Conservation (phyloP, 2,329 filamentous ascomycete genomes). For the Aspergillus sp. region DNA sequence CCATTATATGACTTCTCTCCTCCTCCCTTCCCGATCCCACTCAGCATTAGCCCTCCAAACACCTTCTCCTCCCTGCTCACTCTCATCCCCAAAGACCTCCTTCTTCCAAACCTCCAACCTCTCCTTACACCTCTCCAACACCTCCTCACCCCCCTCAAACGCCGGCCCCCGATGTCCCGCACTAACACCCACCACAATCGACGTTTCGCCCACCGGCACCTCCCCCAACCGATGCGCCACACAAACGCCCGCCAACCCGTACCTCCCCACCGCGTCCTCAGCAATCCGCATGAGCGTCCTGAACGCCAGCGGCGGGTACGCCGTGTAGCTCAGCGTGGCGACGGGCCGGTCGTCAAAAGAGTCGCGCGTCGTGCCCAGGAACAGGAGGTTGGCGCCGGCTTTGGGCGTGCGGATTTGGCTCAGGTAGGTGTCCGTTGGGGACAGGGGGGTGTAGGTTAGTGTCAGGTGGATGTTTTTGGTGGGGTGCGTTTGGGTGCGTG, state of each 20-base stretch:
- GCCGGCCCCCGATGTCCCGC: conserved; percentile 74
- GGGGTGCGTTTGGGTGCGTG: conserved; percentile 24
- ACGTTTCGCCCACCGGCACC: conserved; percentile 87
- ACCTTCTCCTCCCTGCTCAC: conserved; percentile 37
- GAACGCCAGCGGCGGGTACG: conserved; percentile 35
- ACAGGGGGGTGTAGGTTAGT: conserved; percentile 35
- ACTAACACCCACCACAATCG: conserved; percentile 80
- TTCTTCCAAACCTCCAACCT: conserved; percentile 92
- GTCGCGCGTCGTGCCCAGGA: conserved; percentile 40
- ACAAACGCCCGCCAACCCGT: conserved; percentile 63
- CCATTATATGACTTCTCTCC: background rate
- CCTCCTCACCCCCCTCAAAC: conserved; percentile 83
- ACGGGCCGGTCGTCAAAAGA: conserved; percentile 36
- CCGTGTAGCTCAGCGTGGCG: conserved; percentile 38
- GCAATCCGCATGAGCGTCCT: conserved; percentile 35
- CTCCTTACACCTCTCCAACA: conserved; percentile 76
- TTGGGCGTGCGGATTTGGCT: conserved; percentile 31
- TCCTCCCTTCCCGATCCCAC: conserved; percentile 46
- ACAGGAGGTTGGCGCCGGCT: conserved; percentile 40
- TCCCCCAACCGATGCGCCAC: conserved; percentile 77
- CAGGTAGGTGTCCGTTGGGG: conserved; percentile 22
- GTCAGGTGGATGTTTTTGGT: conserved; percentile 33
- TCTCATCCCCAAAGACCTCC: conserved; percentile 72
- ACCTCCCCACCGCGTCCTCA: conserved; percentile 42
- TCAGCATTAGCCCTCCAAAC: conserved; percentile 79